phyloP scores from a whole-genome alignment of 768 basidiomycete species.

The Panaeolus papilionaceus region DNA sequence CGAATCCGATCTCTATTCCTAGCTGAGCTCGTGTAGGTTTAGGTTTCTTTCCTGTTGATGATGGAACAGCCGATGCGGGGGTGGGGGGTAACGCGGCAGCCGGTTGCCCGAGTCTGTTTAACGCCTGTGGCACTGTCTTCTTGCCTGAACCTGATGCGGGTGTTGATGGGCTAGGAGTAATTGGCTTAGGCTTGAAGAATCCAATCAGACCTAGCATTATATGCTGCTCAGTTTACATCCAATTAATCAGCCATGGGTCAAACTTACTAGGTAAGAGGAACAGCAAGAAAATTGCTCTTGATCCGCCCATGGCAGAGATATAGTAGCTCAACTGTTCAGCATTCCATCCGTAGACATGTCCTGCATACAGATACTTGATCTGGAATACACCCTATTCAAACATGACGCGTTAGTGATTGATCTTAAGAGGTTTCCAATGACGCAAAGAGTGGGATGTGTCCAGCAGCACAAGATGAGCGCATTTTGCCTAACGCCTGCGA shows the following conservation, averaged over 20 bases:
- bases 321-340: conserved; percentile 79
- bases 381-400: conserved; percentile 69
- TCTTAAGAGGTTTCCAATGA: background rate
- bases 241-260: background rate
- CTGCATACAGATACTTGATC: conserved; percentile 84
- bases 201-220: conserved; percentile 57
- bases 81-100: background rate
- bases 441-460: background rate
- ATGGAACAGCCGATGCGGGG: background rate
- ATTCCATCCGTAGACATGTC: conserved; percentile 73
- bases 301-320: conserved; percentile 69
- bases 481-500: background rate
- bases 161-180: conserved; percentile 20
- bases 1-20: conserved; percentile 71
- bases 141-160: conserved; percentile 19
- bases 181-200: conserved; percentile 57
- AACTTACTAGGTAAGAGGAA: conserved; percentile 48
- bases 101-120: conserved; percentile 15
- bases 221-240: background rate
- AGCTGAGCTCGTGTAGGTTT: conserved; percentile 60
- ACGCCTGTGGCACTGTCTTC: conserved; percentile 13
- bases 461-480: conserved; percentile 15
- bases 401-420: background rate
- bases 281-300: conserved; percentile 67
- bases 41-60: conserved; percentile 39